Conservation (phyloP, 208 protist genomes). For the Angomonas deanei region DNA sequence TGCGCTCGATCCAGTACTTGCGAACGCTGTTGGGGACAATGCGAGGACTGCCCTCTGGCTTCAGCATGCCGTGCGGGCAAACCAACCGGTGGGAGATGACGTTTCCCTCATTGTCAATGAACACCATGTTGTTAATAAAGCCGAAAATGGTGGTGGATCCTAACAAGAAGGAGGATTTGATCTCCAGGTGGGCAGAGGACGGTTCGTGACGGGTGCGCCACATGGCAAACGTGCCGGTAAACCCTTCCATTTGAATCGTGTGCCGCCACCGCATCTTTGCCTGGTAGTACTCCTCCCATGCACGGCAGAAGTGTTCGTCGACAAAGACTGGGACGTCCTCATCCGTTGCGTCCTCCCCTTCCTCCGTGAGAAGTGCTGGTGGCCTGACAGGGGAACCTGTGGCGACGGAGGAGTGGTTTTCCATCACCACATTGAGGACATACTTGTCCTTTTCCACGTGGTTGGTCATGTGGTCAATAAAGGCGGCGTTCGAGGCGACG, state of each 20-base stretch:
- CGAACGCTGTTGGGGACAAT: conserved; percentile 40
- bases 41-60: conserved; percentile 27
- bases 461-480: conserved; percentile 23
- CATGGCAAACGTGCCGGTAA: conserved; percentile 31
- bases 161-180: neutral
- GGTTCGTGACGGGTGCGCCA: neutral
- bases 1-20: conserved; percentile 36
- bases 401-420: neutral
- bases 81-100: conserved; percentile 13
- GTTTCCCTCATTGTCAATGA: neutral
- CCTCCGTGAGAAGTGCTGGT: neutral
- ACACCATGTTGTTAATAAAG: neutral
- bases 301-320: conserved; percentile 33
- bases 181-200: neutral
- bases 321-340: conserved; percentile 32
- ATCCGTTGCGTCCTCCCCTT: neutral
- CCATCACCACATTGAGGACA: neutral
- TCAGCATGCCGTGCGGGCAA: conserved; percentile 47
- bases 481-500: conserved; percentile 27
- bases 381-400: neutral
- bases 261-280: conserved; percentile 17
- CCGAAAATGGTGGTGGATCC: neutral
- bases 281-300: conserved; percentile 39
- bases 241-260: conserved; percentile 40
- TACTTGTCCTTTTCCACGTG: conserved; percentile 26